Base-by-base conservation (phyloP, 306 rosid species). In the Castanospermum australe region DNA sequence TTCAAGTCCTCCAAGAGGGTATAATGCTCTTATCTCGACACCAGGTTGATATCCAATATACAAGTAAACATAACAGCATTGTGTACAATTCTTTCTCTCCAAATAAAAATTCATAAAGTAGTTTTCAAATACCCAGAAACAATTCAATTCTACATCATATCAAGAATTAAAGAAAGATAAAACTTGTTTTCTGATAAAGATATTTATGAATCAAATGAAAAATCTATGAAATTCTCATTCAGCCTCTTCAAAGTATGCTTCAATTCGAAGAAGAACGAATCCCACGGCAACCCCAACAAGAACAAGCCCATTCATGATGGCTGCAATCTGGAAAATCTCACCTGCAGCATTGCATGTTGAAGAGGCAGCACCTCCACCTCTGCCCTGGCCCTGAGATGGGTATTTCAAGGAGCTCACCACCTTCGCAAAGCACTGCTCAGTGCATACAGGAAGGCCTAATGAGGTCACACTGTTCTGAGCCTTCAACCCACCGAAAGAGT, bases 231-330 rank as follows among this genome's bases (percentile, higher is more conserved):
- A 78, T 76, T 80, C 82, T 83, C 71, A 73, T 71, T 89, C 93
- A 17, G 96, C 48, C 61, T 91, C 98, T 84, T 93, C 98, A 4
- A 89, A 83, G 38, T 20, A 68, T 0, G 97, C 94, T 83, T 93
- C 98, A 6, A 93, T 32, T 84, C 96, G 90, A 38, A 93, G 98
- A 81, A 93, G 98, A 51, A 91, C 90, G 33, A 91, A 93, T n/a
- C 97, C 98, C 10, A 93, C 93, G 0, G 97, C 98, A 67, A 93
- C 97, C 30, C 98, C 97, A 44, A 89, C 47, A 38, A 93, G 94
- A 60, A 82, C 85, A 73, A 91, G 93, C 0, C 87, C 97, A 83
- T 88, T 93, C 55, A 89, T 81, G 70, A 87, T 85, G 18, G 86
- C 92, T 2, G 97, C 98, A 83, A 91, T 89, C 86, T 71, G 89